Evolutionary conservation across 202 grass and related monocot species (phyloP), one percentile per base, ranked within the genome.

Genomic region (Miscanthus sacchariflorus): DNA sequence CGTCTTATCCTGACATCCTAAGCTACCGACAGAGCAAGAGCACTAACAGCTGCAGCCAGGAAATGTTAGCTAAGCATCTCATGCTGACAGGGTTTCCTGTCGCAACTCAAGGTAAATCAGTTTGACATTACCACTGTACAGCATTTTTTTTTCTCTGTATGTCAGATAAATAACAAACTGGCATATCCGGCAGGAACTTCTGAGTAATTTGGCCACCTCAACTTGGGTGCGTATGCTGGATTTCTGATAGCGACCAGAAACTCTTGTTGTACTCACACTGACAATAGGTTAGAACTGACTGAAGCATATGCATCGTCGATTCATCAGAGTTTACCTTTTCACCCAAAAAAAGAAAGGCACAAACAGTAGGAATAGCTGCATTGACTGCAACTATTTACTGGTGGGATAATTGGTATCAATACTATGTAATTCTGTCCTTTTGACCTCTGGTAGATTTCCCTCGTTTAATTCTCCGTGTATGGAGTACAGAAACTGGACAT

Each of bases 1-100:
- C 44, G 49, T 87, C 77, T 81, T 98, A 52, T 83, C 89, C 68
- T 94, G 85, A 93, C 40, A 89, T 84, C 43, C 70, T 88, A 82
- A 80, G 63, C 61, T 80, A 61, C 76, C 12, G 74, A 85, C 68
- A 4, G 33, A 43, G 43, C 66, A 5, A 9, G 30, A 70, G 44
- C 74, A 5, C 81, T 81, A 71, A 84, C 50, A 78, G 28, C 48
- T 48, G 39, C 42, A 30, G 27, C 9, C 9, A 61, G 6, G 44
- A 67, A 23, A 70, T 52, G 46, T 25, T 46, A 72, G n/a, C 30
- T 39, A 21, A 83, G 21, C 33, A 72, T 72, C 48, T 39, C 18
- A 6, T 38, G 46, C 48, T 25, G 48, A 72, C 68, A 70, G 45
- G 42, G 40, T 35, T 76, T 49, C 42, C 15, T 14, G 40, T 21